Evolutionary conservation across 805 yeast species (phyloP), one percentile per base, ranked within the genome.

Genomic region (Metschnikowia vanudenii): DNA sequence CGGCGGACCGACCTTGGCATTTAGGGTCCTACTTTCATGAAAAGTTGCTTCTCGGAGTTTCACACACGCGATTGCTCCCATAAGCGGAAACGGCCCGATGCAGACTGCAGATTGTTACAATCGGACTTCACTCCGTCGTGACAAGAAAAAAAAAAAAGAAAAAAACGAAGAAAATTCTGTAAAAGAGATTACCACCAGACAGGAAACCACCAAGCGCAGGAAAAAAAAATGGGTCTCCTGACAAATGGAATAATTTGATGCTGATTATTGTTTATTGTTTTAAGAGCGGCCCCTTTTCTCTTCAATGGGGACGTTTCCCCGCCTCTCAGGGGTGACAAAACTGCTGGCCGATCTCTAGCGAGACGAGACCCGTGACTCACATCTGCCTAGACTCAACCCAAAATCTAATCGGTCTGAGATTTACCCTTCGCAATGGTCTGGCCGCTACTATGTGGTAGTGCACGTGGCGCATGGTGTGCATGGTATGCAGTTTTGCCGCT

Each of bases 71-170:
- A 16, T 18, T 10, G 14, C 26, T 31, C 24, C 14, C 28, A 9
- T 14, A n/a, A 41, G 39, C 44, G 44, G 44, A 41, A 41, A 16
- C 44, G 44, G 44, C 18, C 39, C 38, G 38, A 6, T 16, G 13
- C 10, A 34, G 14, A 14, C 33, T 41, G 44, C 44, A 41, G 20
- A 34, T 3, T 9, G 20, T 2, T 36, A 18, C 30, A 17, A 12
- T 17, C 43, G 43, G 43, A 39, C 36, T 39, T 31, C 30, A 22
- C 13, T 22, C 43, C 29, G 37, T 13, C 43, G 13, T 17, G 20
- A 14, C n/a, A n/a, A 3, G 37, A 10, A 20, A 38, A 38, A 28
- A 30, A 20, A 16, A 13, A 12, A 26, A 32, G 8, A 30, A 18
- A n/a, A 16, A 13, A 12, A 17, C 24, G 12, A 30, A 37, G 10